Evolutionary conservation across 129 eudicot genomes (phyloP).

Genomic region (Helianthus annuus): HanXRQr2.0-SUNRISE NC_035447.2:64785049-64785548

Average conservation of each 20-base stretch:
- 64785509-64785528: slow-evolving; percentile 34
- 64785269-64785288: slow-evolving; percentile 28
- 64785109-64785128: slow-evolving; percentile 48
- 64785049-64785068: slow-evolving; percentile 26
- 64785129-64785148: slow-evolving; percentile 42
- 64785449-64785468: slow-evolving; percentile 28
- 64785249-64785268: slow-evolving; percentile 7
- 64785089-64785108: slow-evolving; percentile 38
- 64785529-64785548: slow-evolving; percentile 36
- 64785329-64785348: slow-evolving; percentile 41
- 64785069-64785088: slow-evolving; percentile 37
- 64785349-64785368: slow-evolving; percentile 19
- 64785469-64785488: slow-evolving; percentile 33
- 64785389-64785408: slow-evolving; percentile 37
- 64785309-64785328: slow-evolving; percentile 33
- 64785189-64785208: neutral
- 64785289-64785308: slow-evolving; percentile 31
- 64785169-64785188: slow-evolving; percentile 53
- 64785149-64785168: slow-evolving; percentile 36
- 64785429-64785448: slow-evolving; percentile 40
- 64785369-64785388: slow-evolving; percentile 13
- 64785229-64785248: neutral
- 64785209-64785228: neutral
- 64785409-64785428: slow-evolving; percentile 39
- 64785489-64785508: slow-evolving; percentile 38